Base-by-base conservation (phyloP, 495 filamentous ascomycete species). In the Penicillium paradoxum region DNA sequence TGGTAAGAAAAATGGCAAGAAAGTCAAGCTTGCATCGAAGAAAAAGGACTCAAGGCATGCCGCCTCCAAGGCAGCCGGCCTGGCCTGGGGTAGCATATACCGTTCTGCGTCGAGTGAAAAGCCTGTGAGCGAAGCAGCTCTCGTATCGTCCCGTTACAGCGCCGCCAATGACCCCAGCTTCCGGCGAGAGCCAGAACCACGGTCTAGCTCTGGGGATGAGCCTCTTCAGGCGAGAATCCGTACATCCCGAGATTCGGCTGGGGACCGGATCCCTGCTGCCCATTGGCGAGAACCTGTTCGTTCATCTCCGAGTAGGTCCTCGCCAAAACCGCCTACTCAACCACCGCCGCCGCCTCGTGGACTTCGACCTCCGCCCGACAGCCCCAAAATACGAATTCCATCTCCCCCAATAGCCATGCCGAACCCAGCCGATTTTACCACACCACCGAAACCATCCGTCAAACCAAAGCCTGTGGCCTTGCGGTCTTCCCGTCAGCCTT, bases 31-130 rank as follows among this genome's bases (percentile, higher is more conserved):
- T 41, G 53, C 55, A 54, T 29, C 58, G 25, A 58, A 70, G 54
- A 57, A 59, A 59, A 71, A 64, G 62, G 67, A 65, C 56, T 46
- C 59, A 62, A 67, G 73, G 24, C 78, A 71, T 39, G 78, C 77
- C 40, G 89, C 91, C 25, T 90, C 87, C 37, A 95, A 88, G 67
- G 93, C 93, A 13, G 93, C 93, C 1, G 86, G 87, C 2, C 69
- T 95, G 32, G 92, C 92, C 15, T 98, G 91, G 91, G 82, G 77
- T 38, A 79, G 76, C 53, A 71, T 76, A 30, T 74, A 74, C 24
- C 73, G 73, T 1, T 45, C 65, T 13, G 53, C 64, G 0, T 63
- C 62, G 34, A 53, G 51, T 10, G 69, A 72, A 14, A 71, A 64
- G 59, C 53, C 58, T 6, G 55, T 58, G 36, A 72, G 61, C 45